phyloP scores from a whole-genome alignment of 768 basidiomycete genomes.

The Mycena capillaripes region DNA sequence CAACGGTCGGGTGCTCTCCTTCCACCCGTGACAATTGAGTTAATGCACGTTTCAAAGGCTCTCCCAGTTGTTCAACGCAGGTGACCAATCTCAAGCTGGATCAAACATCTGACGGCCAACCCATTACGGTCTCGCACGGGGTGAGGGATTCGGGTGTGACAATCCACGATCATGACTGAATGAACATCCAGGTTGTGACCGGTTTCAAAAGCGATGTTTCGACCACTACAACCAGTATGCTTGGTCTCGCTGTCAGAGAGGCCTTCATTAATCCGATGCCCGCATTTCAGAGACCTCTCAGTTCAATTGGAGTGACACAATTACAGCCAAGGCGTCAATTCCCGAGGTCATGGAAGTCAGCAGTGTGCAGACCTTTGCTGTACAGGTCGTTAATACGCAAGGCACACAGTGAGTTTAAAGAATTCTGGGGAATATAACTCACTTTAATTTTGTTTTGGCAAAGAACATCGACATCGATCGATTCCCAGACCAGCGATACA shows the following conservation, averaged over 20 bases:
- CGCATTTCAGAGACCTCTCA: background rate
- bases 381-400: background rate
- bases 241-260: background rate
- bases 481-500: background rate
- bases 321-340: background rate
- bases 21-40: too few relatives aligned
- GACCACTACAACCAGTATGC: background rate
- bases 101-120: too few relatives aligned
- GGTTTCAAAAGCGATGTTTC: background rate
- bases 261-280: background rate
- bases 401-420: background rate
- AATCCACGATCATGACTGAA: too few relatives aligned
- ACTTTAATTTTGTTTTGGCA: too few relatives aligned
- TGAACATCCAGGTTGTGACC: too few relatives aligned
- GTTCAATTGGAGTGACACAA: background rate
- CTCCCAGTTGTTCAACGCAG: too few relatives aligned
- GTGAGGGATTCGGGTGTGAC: too few relatives aligned
- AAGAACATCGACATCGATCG: background rate
- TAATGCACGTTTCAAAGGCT: too few relatives aligned
- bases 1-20: too few relatives aligned
- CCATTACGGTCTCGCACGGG: too few relatives aligned
- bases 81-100: too few relatives aligned
- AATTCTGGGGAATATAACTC: background rate
- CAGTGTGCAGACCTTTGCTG: background rate
- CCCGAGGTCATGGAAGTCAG: too few relatives aligned